Evolutionary conservation across 108 stramenopile species (phyloP).

Genomic region (Cyclostephanos invisitatus): DNA sequence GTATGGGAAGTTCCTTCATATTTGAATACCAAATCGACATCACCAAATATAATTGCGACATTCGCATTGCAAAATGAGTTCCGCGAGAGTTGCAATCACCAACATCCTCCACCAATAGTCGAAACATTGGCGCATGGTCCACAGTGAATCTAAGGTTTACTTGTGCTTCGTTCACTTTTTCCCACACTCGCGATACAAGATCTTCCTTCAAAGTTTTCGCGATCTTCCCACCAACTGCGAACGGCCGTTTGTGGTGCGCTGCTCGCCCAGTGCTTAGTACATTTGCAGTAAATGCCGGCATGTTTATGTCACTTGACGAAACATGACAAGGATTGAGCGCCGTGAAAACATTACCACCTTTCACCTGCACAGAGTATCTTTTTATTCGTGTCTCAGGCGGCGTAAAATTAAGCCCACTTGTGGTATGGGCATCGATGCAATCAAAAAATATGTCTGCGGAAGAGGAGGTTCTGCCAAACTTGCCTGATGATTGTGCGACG

Average conservation of each 20-base stretch:
- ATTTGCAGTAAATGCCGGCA: slow-evolving; percentile 40
- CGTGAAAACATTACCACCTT: slow-evolving; percentile 43
- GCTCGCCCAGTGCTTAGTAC: slow-evolving; percentile 46
- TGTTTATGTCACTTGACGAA: slow-evolving; percentile 17
- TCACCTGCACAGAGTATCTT: slow-evolving; percentile 35
- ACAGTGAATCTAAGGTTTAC: slow-evolving; percentile 52
- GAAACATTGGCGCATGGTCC: slow-evolving; percentile 65
- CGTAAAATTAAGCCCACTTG: slow-evolving; percentile 13
- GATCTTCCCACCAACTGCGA: slow-evolving; percentile 13
- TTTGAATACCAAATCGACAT: slow-evolving; percentile 83
- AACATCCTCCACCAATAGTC: slow-evolving; percentile 56
- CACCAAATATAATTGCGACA: slow-evolving; percentile 77
- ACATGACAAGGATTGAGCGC: slow-evolving; percentile 29
- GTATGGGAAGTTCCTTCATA: slow-evolving; percentile 78
- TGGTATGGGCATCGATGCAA: slow-evolving; percentile 20
- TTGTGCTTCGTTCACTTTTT: slow-evolving; percentile 57
- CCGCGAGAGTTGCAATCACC: slow-evolving; percentile 5
- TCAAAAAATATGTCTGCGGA: slow-evolving; percentile 43
- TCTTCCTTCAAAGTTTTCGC: slow-evolving; percentile 20
- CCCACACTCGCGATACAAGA: slow-evolving; percentile 55
- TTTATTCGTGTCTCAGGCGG: slow-evolving; percentile 38
- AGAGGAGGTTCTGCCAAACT: slow-evolving; percentile 11
- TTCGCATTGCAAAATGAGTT: slow-evolving; percentile 58
- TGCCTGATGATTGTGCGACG: not conserved
- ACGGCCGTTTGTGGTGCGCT: slow-evolving; percentile 46